phyloP scores from a whole-genome alignment of 148 eudicot species.

The Beta vulgaris region DNA sequence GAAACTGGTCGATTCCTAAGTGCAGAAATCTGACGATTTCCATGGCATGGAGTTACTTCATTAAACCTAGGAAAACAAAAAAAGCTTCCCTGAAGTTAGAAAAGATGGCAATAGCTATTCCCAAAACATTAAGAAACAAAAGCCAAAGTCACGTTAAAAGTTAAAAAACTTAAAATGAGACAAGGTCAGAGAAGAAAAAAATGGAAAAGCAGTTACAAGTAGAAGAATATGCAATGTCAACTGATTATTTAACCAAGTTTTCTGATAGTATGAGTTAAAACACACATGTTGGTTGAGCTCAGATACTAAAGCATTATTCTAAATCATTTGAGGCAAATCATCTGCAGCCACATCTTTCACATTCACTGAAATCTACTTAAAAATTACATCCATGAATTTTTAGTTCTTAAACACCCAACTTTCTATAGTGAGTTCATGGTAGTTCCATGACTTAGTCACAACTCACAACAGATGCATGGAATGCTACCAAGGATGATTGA shows the following conservation, averaged over 20 bases:
- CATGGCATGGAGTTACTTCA: neutral
- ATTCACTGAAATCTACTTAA: neutral
- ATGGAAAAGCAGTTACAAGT: neutral
- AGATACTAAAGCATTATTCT: neutral
- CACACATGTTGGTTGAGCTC: neutral
- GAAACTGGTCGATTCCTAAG: neutral
- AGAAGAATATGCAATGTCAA: neutral
- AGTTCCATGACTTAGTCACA: too few species aligned
- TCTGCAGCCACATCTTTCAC: neutral
- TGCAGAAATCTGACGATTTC: constrained; percentile 5
- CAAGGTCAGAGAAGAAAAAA: neutral
- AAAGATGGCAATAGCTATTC: neutral
- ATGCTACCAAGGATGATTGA: neutral
- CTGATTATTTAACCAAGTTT: neutral
- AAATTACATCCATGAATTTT: neutral
- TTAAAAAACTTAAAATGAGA: neutral
- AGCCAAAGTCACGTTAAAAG: neutral
- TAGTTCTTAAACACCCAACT: too few species aligned
- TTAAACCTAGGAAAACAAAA: neutral
- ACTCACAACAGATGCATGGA: neutral
- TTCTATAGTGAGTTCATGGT: too few species aligned
- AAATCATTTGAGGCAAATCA: neutral
- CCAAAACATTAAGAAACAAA: neutral
- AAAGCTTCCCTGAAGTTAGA: neutral
- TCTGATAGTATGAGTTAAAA: neutral